Conservation (phyloP, 2,329 filamentous ascomycete genomes). For the Davidsoniella eucalypti region DNA sequence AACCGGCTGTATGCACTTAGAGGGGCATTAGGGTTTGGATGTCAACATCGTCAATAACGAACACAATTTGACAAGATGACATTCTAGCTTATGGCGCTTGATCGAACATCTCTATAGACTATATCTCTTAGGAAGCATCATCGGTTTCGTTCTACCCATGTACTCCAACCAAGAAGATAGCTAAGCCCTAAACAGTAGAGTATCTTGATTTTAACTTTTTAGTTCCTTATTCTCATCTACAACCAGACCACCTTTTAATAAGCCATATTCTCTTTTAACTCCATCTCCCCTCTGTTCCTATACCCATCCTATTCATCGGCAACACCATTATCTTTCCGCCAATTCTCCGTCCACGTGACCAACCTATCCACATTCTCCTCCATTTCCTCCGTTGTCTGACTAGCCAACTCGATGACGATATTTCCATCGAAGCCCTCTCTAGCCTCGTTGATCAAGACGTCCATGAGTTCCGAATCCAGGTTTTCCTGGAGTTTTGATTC, state of each 20-base stretch:
- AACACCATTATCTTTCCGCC: conserved; percentile 3
- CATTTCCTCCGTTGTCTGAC: conserved; percentile 68
- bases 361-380: conserved; percentile 78
- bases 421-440: conserved; percentile 71
- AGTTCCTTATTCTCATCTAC: too few relatives aligned
- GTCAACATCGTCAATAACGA: too few relatives aligned
- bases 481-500: conserved; percentile 90
- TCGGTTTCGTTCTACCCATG: too few relatives aligned
- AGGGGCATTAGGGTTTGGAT: too few relatives aligned
- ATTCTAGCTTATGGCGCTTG: too few relatives aligned
- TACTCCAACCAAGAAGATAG: too few relatives aligned
- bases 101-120: too few relatives aligned
- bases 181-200: too few relatives aligned
- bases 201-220: too few relatives aligned
- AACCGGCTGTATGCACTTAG: too few relatives aligned
- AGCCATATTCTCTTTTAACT: neutral
- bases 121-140: too few relatives aligned
- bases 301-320: neutral
- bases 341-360: conserved; percentile 43
- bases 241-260: conserved; percentile 56
- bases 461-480: conserved; percentile 93
- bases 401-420: conserved; percentile 76
- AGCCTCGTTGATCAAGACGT: conserved; percentile 81
- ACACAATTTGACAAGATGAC: too few relatives aligned
- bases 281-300: neutral